Percentiles rank a stretch among this genome's conserved stretches.
phyloP scores from a whole-genome alignment of 2,329 filamentous ascomycete genomes.

The Tolypocladium tundrense region DNA sequence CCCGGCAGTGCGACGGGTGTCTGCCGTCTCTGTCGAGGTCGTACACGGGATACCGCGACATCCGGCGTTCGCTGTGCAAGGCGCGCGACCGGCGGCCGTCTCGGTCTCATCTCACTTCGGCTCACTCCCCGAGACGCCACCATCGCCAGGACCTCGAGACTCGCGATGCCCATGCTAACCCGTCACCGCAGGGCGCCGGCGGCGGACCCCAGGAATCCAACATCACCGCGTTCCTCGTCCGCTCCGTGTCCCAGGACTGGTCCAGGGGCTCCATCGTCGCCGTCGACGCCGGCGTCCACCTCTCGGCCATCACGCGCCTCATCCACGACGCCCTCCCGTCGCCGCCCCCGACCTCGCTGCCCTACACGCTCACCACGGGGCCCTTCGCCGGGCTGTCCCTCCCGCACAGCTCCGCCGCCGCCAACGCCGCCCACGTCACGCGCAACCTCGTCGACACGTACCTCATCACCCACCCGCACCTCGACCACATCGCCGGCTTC shows the following conservation, averaged over 20 bases:
- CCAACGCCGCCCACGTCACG: conserved; percentile 75
- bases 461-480: conserved; percentile 91
- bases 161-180: conserved; percentile 12
- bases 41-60: not conserved
- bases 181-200: conserved; percentile 59
- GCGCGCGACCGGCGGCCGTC: not conserved
- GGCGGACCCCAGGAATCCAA: conserved; percentile 87
- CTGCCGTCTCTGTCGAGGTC: not conserved
- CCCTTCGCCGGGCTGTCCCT: conserved; percentile 74
- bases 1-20: not conserved
- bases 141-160: not conserved
- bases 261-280: conserved; percentile 71
- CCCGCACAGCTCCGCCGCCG: conserved; percentile 52
- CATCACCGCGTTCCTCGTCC: conserved; percentile 79
- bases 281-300: conserved; percentile 87
- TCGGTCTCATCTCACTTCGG: not conserved
- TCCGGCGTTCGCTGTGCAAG: not conserved
- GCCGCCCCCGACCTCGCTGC: conserved; percentile 17
- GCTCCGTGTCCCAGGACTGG: conserved; percentile 73
- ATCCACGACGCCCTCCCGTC: conserved; percentile 47
- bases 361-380: conserved; percentile 51
- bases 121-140: not conserved
- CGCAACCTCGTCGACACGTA: conserved; percentile 75
- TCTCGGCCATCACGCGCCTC: conserved; percentile 74
- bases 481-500: conserved; percentile 87